These are phyloP conservation scores for Domatiomyces globalis DNA, from an alignment of 2,329 filamentous ascomycete genomes.

Conservation along the genomic window DNA sequence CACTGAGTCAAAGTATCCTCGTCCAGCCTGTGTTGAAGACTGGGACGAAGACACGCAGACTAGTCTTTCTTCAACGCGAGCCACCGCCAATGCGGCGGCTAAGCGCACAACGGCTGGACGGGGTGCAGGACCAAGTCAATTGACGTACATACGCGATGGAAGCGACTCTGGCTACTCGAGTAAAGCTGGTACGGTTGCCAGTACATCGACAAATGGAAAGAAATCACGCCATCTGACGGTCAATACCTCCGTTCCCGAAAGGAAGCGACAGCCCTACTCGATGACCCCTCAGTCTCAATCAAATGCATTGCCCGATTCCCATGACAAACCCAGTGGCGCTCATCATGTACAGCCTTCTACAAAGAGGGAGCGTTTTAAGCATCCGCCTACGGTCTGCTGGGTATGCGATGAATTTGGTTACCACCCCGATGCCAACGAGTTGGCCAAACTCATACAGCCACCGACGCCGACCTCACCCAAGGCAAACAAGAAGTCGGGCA, in stretches of 20 bases:
- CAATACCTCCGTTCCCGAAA: conserved; percentile 21
- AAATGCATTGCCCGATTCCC: not conserved
- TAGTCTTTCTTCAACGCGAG: conserved; percentile 33
- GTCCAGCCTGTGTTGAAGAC: conserved; percentile 34
- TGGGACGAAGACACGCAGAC: conserved; percentile 33
- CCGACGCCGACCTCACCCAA: conserved; percentile 8
- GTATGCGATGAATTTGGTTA: conserved; percentile 25
- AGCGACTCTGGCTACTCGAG: conserved; percentile 52
- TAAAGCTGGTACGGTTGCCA: conserved; percentile 40
- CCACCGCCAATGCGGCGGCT: conserved; percentile 37
- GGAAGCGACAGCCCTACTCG: conserved; percentile 12
- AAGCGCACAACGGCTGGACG: conserved; percentile 34
- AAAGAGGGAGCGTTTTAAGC: conserved; percentile 10
- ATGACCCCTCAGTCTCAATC: not conserved
- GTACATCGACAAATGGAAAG: conserved; percentile 36
- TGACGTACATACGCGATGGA: conserved; percentile 33
- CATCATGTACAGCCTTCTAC: not conserved
- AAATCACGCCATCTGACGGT: conserved; percentile 26
- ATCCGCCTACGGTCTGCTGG: conserved; percentile 23
- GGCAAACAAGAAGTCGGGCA: not conserved
- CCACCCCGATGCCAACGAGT: conserved; percentile 16
- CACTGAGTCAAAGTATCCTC: conserved; percentile 21
- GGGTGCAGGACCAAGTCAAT: conserved; percentile 8
- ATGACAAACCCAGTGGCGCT: not conserved
- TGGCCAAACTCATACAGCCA: not conserved